Base-by-base conservation (phyloP, 495 filamentous ascomycete species). In the Xylona heveae region DNA sequence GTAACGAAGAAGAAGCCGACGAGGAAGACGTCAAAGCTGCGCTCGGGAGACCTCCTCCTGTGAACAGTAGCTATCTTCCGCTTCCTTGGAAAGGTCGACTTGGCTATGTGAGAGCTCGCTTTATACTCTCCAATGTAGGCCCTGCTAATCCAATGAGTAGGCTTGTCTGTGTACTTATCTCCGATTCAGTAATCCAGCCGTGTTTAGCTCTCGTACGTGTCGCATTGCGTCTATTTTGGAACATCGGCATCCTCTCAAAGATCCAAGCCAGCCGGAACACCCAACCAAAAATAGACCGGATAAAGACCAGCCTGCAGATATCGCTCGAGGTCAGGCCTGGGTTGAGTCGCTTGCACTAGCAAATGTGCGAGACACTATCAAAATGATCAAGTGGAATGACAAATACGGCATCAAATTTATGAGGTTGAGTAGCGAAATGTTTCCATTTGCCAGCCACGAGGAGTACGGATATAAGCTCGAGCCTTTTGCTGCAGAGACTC, bases 101-200 rank as follows among this genome's bases (percentile, higher is more conserved):
- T 36, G 84, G 85, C 28, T 93, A 88, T 62, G 84, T 88, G 47
- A 19, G 8, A 6, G 8, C 4, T 29, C 22, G 32, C 18, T 6
- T 34, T 12, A 35, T 3, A 9, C n/a, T 34, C 4, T 36, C 20
- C 29, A 36, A 8, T 36, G 9, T 20, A 21, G 7, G 5, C 17
- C 9, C n/a, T n/a, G n/a, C n/a, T n/a, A n/a, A n/a, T n/a, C n/a
- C n/a, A n/a, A n/a, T n/a, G n/a, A n/a, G n/a, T n/a, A 82, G 77
- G 80, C 83, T 15, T 92, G 81, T 46, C 59, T 97, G 15, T 85
- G 85, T 48, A 95, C 84, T 0, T 94, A 97, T 49, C 68, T 97
- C 3, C 78, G 88, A 24, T 66, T 67, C 31, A 74, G 81, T 0
- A 85, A 76, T 38, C 79, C 81, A 10, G 71, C 85, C 0, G 70